phyloP scores from a whole-genome alignment of 148 eudicot species.

The Fagopyrum homotropicum region DNA sequence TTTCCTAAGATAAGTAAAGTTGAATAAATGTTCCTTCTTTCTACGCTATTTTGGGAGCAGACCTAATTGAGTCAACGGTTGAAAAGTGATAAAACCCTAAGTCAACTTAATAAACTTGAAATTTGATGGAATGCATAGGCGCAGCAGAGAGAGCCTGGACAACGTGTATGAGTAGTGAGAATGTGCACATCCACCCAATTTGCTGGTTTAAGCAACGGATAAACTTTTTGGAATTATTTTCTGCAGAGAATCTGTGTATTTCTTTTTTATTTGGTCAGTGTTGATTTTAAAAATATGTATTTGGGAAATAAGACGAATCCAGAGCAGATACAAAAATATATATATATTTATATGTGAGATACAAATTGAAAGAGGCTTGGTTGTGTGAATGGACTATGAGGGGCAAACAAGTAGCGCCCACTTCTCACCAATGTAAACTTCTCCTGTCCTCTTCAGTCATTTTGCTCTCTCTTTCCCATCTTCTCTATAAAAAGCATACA shows the following conservation, averaged over 20 bases:
- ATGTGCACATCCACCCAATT: slow-evolving; percentile 3
- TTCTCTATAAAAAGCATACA: slow-evolving; percentile 28
- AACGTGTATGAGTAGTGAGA: background rate
- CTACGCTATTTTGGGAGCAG: background rate
- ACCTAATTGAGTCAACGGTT: slow-evolving; percentile 9
- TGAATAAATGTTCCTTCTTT: background rate
- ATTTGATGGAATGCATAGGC: background rate
- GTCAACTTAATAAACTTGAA: slow-evolving; percentile 1
- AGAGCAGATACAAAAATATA: background rate
- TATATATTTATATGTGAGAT: background rate
- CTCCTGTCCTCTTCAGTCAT: slow-evolving; percentile 11
- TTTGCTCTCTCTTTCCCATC: slow-evolving; percentile 19
- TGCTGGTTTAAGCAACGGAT: background rate
- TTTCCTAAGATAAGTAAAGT: no score
- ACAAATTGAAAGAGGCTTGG: slow-evolving; percentile 2
- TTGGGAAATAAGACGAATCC: no score
- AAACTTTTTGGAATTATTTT: slow-evolving; percentile 2
- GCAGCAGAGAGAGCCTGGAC: slow-evolving; percentile 9
- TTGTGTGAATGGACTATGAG: background rate
- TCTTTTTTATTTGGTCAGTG: background rate
- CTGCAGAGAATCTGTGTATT: background rate
- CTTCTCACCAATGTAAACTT: slow-evolving; percentile 5
- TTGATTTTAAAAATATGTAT: background rate
- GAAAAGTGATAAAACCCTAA: slow-evolving; percentile 1
- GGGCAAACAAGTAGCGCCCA: slow-evolving; percentile 4